Base-by-base conservation (phyloP, 306 rosid species). In the Castanea crenata region DNA sequence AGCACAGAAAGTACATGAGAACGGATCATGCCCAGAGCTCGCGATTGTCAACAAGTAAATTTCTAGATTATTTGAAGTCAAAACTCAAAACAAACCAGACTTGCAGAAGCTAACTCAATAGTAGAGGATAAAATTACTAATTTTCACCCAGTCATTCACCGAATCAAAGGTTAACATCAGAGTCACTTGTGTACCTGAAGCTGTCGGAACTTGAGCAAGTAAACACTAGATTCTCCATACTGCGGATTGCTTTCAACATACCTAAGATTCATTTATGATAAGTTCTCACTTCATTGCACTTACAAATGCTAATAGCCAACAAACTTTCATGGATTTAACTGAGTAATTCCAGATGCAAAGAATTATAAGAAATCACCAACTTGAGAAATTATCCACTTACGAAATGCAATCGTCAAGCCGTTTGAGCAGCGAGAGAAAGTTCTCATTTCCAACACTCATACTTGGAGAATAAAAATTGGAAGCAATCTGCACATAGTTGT, bases 11-110 rank as follows among this genome's bases (percentile, higher is more conserved):
- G 87, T 65, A 91, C 97, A 73, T 96, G 90, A 85, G 93, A 86
- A 32, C 98, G 99, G 85, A 93, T 93, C 98, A 96, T 85, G 74
- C 98, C 97, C 87, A 96, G 73, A 44, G 96, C 98, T 81, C 99
- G 96, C 76, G 99, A 93, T 98, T 96, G 90, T 76, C 76, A 85
- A 80, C 69, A 84, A 80, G 69, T 11, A 51, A 19, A n/a, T 57
- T 79, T 67, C 74, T 75, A 69, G 59, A 81, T 87, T 78, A 78
- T 21, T n/a, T 16, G 15, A 73, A 77, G 41, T 64, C 44, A 75
- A 79, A 74, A 76, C 16, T 64, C 44, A 75, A 79, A 74, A 76
- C 14, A 62, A 58, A 25, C 55, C 41, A 72, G 69, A 71, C 79
- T 71, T 16, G 64, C 73, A 49, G 55, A 38, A 79, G 49, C 46